Evolutionary conservation across 2,329 filamentous ascomycete species (phyloP).

Genomic region (Colletotrichum sp.): DNA sequence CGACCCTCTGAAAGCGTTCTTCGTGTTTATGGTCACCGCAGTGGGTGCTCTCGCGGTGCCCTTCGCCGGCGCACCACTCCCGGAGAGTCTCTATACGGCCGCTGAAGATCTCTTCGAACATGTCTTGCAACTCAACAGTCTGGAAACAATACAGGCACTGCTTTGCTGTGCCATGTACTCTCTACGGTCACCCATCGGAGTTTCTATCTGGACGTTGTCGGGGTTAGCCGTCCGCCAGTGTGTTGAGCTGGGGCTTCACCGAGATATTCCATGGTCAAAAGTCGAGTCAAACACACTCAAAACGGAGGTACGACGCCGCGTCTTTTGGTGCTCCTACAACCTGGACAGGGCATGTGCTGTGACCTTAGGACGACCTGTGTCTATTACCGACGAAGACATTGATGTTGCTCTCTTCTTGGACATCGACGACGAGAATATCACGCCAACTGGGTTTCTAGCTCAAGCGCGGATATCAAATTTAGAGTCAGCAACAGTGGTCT

Average conservation of each 20-base stretch:
- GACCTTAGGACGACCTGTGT: not conserved
- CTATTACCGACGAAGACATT: not conserved
- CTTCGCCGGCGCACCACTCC: not conserved
- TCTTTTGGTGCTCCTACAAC: not conserved
- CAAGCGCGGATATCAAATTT: not conserved
- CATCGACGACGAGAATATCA: not conserved
- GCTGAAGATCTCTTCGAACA: not conserved
- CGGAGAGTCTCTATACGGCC: not conserved
- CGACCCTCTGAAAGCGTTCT: not conserved
- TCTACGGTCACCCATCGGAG: slow-evolving; percentile 27
- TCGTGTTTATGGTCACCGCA: not conserved
- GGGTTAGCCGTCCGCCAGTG: slow-evolving; percentile 35
- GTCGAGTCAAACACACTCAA: not conserved
- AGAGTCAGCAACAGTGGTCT: not conserved
- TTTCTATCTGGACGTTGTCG: slow-evolving; percentile 32
- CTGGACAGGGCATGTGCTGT: not conserved
- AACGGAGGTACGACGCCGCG: not conserved
- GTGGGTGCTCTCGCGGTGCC: not conserved
- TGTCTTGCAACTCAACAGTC: slow-evolving; percentile 23
- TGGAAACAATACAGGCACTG: slow-evolving; percentile 31
- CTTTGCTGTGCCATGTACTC: slow-evolving; percentile 34
- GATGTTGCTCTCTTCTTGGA: not conserved
- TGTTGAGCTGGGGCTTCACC: slow-evolving; percentile 36
- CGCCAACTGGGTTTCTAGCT: not conserved
- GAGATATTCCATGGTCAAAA: not conserved